Percentiles rank a stretch among this genome's conserved stretches.
Conservation (phyloP, 352 stramenopile species). For the Phytophthora hybrid region DNA sequence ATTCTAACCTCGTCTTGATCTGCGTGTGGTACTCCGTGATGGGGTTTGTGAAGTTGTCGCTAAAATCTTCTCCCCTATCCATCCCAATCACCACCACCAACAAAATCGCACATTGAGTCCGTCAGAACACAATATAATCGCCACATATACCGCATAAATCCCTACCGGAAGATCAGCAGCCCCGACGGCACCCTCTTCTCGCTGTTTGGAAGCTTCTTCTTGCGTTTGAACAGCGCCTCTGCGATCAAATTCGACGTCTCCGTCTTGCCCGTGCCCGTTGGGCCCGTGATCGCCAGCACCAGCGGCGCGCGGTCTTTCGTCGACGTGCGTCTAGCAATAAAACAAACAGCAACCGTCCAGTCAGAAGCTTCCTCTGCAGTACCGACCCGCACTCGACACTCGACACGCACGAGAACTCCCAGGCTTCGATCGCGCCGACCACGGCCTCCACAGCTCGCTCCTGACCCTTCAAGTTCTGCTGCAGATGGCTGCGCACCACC, state of each 20-base stretch:
- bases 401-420: slow-evolving; percentile 79
- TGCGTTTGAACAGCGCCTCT: slow-evolving; percentile 85
- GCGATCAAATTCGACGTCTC: slow-evolving; percentile 89
- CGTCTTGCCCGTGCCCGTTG: slow-evolving; percentile 92
- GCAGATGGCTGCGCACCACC: slow-evolving; percentile 58
- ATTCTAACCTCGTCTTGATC: slow-evolving; percentile 77
- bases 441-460: slow-evolving; percentile 71
- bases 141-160: not conserved
- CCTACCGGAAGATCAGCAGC: slow-evolving; percentile 80
- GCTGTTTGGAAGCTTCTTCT: slow-evolving; percentile 73
- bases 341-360: not conserved
- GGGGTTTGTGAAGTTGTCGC: slow-evolving; percentile 83
- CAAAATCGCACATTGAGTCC: not conserved
- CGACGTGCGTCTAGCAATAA: slow-evolving; percentile 49
- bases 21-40: slow-evolving; percentile 85
- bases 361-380: slow-evolving; percentile 2
- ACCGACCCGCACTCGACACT: not conserved
- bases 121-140: not conserved
- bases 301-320: slow-evolving; percentile 75
- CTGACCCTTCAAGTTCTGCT: slow-evolving; percentile 69
- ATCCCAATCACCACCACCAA: slow-evolving; percentile 10
- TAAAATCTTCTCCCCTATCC: slow-evolving; percentile 84
- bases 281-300: slow-evolving; percentile 90
- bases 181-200: slow-evolving; percentile 74
- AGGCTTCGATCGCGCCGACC: slow-evolving; percentile 77